Evolutionary conservation across 2,329 filamentous ascomycete species (phyloP).

Genomic region (Fusarium brachygibbosum): DNA sequence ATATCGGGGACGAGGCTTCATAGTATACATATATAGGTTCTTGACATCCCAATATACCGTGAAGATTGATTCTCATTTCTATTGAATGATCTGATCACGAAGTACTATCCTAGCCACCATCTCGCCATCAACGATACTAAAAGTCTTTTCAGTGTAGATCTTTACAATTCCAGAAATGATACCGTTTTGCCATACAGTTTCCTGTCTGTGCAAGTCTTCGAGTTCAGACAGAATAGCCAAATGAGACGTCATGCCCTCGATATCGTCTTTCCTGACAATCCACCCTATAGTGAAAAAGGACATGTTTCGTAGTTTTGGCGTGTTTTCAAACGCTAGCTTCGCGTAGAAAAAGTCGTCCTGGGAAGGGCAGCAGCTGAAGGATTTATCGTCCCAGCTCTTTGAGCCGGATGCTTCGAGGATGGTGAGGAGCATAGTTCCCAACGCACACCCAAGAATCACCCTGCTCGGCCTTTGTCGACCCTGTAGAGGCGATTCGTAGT

Average conservation of each 20-base stretch:
- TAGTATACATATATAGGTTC: too few species aligned
- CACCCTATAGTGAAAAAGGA: slow-evolving; percentile 3
- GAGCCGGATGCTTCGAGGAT: slow-evolving; percentile 10
- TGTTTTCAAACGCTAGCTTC: background rate
- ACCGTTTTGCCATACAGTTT: background rate
- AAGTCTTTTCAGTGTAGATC: slow-evolving; percentile 1
- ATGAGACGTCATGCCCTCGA: slow-evolving; percentile 4
- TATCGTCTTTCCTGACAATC: slow-evolving; percentile 13
- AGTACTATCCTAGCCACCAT: slow-evolving; percentile 15
- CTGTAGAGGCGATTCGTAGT: background rate
- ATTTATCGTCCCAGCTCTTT: background rate
- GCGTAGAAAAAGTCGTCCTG: slow-evolving; percentile 7
- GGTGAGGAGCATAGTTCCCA: background rate
- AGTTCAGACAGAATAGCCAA: background rate
- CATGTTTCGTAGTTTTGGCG: background rate
- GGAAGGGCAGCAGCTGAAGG: background rate
- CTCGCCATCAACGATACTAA: slow-evolving; percentile 4
- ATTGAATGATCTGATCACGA: background rate
- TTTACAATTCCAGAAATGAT: background rate
- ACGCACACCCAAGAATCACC: slow-evolving; percentile 1
- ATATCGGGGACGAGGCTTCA: too few species aligned
- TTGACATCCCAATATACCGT: too few species aligned
- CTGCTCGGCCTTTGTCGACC: background rate
- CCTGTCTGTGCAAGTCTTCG: background rate
- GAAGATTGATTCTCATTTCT: background rate